Evolutionary conservation across 768 basidiomycete genomes (phyloP).

Genomic region (Amanita inopinata): DNA sequence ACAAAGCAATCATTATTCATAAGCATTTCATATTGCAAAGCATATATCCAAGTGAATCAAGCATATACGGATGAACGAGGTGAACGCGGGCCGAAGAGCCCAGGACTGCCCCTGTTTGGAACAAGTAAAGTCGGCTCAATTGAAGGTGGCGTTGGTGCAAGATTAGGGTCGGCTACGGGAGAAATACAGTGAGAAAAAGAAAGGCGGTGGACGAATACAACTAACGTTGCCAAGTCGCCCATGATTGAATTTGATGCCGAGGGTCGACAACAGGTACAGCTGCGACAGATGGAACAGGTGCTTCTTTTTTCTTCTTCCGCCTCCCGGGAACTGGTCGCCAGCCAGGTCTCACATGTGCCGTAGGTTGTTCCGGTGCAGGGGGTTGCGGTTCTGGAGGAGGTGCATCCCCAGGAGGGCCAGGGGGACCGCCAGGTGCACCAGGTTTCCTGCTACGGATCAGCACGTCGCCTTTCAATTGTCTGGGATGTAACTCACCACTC

Average conservation of each 20-base stretch:
- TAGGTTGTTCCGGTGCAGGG: slow-evolving; percentile 30
- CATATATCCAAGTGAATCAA: slow-evolving; percentile 1
- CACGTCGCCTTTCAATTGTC: background rate
- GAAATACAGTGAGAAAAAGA: background rate
- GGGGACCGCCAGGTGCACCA: slow-evolving; percentile 18
- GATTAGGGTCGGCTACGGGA: slow-evolving; percentile 44
- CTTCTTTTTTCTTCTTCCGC: slow-evolving; percentile 38
- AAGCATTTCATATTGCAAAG: background rate
- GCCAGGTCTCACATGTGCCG: slow-evolving; percentile 40
- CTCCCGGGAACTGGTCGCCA: slow-evolving; percentile 49
- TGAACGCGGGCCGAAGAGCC: slow-evolving; percentile 74
- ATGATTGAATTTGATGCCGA: slow-evolving; percentile 38
- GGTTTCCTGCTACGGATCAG: slow-evolving; percentile 30
- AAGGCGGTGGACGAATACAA: slow-evolving; percentile 12
- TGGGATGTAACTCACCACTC: slow-evolving; percentile 49
- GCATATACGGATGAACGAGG: slow-evolving; percentile 23
- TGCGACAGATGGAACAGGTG: slow-evolving; percentile 21
- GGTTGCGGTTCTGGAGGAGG: slow-evolving; percentile 29
- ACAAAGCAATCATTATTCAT: slow-evolving; percentile 4
- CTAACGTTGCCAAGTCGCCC: slow-evolving; percentile 64
- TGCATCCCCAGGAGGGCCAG: slow-evolving; percentile 16
- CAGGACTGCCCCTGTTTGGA: slow-evolving; percentile 48
- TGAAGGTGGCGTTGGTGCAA: slow-evolving; percentile 52
- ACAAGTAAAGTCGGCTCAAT: slow-evolving; percentile 51
- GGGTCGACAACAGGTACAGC: slow-evolving; percentile 24